A percentile compares a stretch with the other conserved stretches of the same genome.
Conservation (phyloP, 1,284 basidiomycete genomes). For the Heliocybe sulcata region DNA sequence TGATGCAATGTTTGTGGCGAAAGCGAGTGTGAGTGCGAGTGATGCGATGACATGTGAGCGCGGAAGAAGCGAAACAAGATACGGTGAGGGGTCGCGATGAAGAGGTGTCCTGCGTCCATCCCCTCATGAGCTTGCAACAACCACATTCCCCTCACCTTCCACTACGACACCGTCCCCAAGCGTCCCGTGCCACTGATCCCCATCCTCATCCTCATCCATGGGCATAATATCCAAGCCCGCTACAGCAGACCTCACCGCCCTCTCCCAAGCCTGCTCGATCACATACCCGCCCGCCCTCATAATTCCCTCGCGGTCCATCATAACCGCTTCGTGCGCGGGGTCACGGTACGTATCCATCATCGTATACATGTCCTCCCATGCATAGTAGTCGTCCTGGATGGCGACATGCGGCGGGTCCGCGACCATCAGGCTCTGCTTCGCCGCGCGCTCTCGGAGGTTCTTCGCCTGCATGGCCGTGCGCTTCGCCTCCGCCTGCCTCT, state of each 20-base stretch:
- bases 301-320: conserved; percentile 71
- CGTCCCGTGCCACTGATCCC: not conserved
- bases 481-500: conserved; percentile 23
- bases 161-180: not conserved
- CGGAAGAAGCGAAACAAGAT: too few species aligned
- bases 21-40: too few species aligned
- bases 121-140: not conserved
- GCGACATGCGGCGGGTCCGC: conserved; percentile 75
- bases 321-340: conserved; percentile 65
- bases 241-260: conserved; percentile 73
- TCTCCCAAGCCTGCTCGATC: conserved; percentile 81
- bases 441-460: conserved; percentile 48
- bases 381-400: conserved; percentile 67
- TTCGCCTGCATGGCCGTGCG: conserved; percentile 31
- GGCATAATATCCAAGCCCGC: conserved; percentile 62
- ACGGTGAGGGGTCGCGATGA: too few species aligned
- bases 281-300: conserved; percentile 83
- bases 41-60: too few species aligned
- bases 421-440: conserved; percentile 48
- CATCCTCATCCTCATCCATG: not conserved
- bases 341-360: conserved; percentile 58
- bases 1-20: too few species aligned
- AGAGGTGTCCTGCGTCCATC: too few species aligned
- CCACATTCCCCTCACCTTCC: not conserved
- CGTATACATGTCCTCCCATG: conserved; percentile 62